Conservation (phyloP, 2,329 filamentous ascomycete genomes). For the Pseudonectria buxi region DNA sequence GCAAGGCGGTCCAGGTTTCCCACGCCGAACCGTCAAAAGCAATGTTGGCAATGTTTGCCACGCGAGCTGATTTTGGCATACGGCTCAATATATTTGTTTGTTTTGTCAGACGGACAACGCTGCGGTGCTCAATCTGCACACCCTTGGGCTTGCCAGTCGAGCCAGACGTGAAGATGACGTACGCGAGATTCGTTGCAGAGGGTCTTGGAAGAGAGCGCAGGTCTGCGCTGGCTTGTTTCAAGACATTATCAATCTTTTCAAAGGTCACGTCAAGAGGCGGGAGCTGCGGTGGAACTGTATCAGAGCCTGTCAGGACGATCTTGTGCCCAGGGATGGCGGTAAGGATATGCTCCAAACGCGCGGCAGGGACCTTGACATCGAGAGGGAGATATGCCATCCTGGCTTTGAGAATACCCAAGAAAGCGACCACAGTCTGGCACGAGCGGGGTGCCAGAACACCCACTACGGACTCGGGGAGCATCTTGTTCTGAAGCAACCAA, state of each 20-base stretch:
- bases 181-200: constrained; percentile 2
- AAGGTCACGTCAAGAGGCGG: too few species aligned
- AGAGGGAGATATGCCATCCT: constrained; percentile 9
- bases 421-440: constrained; percentile 7
- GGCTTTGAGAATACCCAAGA: constrained; percentile 12
- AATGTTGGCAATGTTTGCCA: constrained; percentile 2
- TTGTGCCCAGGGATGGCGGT: constrained; percentile 2
- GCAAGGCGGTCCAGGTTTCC: constrained; percentile 5
- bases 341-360: constrained; percentile 5
- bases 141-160: constrained; percentile 3
- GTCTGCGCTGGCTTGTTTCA: neutral
- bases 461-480: constrained; percentile 5
- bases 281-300: neutral
- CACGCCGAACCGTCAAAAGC: constrained; percentile 5
- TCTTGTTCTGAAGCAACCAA: constrained; percentile 1
- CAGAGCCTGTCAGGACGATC: constrained; percentile 1
- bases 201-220: neutral
- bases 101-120: neutral
- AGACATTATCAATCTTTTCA: neutral
- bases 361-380: constrained; percentile 7
- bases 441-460: constrained; percentile 8
- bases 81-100: neutral
- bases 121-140: constrained; percentile 1
- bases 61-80: neutral
- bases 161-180: constrained; percentile 4